These are phyloP conservation scores for Neocallimastix lanati DNA, from an alignment of 192 early-diverging fungal species.

Conservation along the genomic window DNA sequence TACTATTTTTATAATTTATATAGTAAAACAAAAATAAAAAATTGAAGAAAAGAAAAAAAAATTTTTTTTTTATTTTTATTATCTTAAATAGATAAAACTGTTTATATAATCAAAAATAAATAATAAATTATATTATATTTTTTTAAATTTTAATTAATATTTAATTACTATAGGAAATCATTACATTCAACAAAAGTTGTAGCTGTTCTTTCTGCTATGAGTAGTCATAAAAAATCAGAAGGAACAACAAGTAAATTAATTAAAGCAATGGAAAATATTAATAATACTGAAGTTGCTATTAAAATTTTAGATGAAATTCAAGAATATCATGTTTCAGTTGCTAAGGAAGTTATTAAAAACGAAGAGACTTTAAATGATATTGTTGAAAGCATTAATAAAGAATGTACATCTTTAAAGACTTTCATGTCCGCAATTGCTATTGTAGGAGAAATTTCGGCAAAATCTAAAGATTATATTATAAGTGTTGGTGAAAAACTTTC, in stretches of 20 bases:
- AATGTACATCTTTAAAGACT: slow-evolving; percentile 54
- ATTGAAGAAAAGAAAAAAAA: too few species aligned
- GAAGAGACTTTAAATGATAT: slow-evolving; percentile 15
- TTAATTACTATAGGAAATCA: not conserved
- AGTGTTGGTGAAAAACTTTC: slow-evolving; percentile 86
- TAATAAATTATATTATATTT: too few species aligned
- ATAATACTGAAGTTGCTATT: slow-evolving; percentile 43
- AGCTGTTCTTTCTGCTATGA: slow-evolving; percentile 92
- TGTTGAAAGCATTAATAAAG: slow-evolving; percentile 45
- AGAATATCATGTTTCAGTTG: not conserved
- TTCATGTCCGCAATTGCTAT: slow-evolving; percentile 86
- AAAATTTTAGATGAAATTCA: not conserved
- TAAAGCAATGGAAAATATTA: slow-evolving; percentile 46
- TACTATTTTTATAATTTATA: too few species aligned
- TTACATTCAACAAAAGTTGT: slow-evolving; percentile 8
- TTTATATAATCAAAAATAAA: too few species aligned
- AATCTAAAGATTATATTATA: slow-evolving; percentile 86
- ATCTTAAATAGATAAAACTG: too few species aligned
- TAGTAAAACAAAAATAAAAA: too few species aligned
- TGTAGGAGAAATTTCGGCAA: slow-evolving; percentile 93
- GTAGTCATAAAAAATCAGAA: slow-evolving; percentile 64
- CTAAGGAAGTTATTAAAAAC: not conserved
- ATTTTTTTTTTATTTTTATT: too few species aligned
- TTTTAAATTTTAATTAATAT: too few species aligned
- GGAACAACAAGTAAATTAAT: slow-evolving; percentile 74